Evolutionary conservation across 495 filamentous ascomycete species (phyloP).

Genomic region (Penicillium soppii): DNA sequence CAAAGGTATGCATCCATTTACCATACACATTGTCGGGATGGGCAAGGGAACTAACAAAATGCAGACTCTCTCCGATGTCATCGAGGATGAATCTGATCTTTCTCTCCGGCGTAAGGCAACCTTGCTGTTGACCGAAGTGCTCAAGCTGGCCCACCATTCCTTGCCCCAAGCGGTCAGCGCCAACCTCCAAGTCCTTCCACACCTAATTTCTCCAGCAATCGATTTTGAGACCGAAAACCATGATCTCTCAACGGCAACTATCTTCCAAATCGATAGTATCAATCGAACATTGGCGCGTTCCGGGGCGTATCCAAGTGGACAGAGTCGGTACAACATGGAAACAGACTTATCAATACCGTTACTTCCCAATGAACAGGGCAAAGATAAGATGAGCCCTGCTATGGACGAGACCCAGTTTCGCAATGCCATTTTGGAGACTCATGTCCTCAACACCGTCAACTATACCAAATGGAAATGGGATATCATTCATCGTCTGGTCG

Average conservation of each 20-base stretch:
- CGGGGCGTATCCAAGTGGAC: conserved; percentile 38
- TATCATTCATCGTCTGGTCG: conserved; percentile 82
- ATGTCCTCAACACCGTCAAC: conserved; percentile 80
- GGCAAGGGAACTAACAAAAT: conserved; percentile 15
- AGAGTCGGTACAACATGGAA: conserved; percentile 45
- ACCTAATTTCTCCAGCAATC: conserved; percentile 73
- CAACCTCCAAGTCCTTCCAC: conserved; percentile 79
- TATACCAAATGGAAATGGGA: conserved; percentile 98
- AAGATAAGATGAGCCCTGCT: conserved; percentile 65
- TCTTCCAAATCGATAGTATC: conserved; percentile 97
- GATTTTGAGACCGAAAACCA: conserved; percentile 68
- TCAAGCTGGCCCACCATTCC: conserved; percentile 83
- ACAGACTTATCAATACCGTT: conserved; percentile 43
- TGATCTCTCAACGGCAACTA: conserved; percentile 77
- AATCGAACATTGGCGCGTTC: conserved; percentile 91
- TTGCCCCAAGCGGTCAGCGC: conserved; percentile 77
- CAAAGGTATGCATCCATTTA: conserved; percentile 52
- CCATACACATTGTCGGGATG: neutral
- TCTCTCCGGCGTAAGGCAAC: conserved; percentile 84
- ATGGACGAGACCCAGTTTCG: conserved; percentile 91
- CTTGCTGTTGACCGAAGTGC: conserved; percentile 81
- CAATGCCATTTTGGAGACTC: conserved; percentile 79
- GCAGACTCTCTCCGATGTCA: conserved; percentile 60
- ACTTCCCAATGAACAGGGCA: conserved; percentile 60
- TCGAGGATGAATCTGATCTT: conserved; percentile 71